These are phyloP conservation scores for Rhizopus arrhizus DNA, from an alignment of 371 early-diverging fungal species.

Conservation along the genomic window DNA sequence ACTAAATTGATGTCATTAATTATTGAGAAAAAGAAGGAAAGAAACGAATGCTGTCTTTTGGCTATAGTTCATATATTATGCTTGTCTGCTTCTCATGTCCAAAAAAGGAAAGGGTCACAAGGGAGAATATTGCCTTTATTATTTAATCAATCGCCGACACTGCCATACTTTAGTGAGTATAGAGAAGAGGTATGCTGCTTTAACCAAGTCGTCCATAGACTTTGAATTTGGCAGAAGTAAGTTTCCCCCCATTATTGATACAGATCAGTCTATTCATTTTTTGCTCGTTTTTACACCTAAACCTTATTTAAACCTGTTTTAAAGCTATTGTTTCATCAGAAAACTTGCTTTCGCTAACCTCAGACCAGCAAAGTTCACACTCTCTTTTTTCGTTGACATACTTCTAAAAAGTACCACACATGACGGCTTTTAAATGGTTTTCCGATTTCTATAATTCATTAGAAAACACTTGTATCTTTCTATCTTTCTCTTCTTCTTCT, in stretches of 20 bases:
- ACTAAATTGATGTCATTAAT: no score
- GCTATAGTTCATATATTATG: no score
- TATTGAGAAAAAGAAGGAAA: no score
- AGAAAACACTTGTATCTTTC: neutral
- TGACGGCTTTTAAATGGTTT: conserved; percentile 21
- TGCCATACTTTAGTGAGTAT: conserved; percentile 18
- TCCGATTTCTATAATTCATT: neutral
- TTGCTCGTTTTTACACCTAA: neutral
- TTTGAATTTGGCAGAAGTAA: neutral
- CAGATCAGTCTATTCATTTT: neutral
- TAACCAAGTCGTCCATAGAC: conserved; percentile 4
- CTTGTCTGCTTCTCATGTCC: conserved; percentile 12
- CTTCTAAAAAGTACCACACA: conserved; percentile 10
- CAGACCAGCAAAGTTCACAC: conserved; percentile 24
- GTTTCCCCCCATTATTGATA: conserved; percentile 3
- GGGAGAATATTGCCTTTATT: conserved; percentile 23
- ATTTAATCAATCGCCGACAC: conserved; percentile 15
- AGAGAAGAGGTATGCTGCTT: conserved; percentile 8
- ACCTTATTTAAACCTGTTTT: neutral
- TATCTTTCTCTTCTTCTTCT: neutral
- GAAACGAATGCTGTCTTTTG: no score
- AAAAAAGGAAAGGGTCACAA: conserved; percentile 21
- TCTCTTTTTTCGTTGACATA: conserved; percentile 2
- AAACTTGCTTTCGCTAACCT: conserved; percentile 25
- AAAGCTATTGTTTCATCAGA: neutral